phyloP scores from a whole-genome alignment of 768 basidiomycete genomes.

The Cantharellus cinnabarinus region DNA sequence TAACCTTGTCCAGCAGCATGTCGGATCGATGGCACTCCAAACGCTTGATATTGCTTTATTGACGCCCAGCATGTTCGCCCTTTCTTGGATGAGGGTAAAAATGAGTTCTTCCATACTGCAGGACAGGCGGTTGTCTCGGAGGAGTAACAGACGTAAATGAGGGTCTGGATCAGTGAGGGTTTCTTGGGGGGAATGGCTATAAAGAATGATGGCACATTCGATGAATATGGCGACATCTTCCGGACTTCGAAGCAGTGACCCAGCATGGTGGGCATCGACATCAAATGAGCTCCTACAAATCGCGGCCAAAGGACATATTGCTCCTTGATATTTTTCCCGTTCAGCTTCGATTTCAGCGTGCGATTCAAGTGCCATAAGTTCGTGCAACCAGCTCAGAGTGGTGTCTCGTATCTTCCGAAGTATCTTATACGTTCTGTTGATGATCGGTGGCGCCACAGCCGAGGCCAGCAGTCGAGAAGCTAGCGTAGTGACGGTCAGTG shows the following conservation, averaged over 20 bases:
- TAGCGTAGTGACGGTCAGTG: neutral
- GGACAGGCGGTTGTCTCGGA: too few relatives aligned
- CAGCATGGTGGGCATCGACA: conserved; percentile 13
- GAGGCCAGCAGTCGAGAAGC: neutral
- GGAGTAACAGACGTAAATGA: too few relatives aligned
- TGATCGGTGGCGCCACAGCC: conserved; percentile 3
- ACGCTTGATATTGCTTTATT: too few relatives aligned
- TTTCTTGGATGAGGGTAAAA: too few relatives aligned
- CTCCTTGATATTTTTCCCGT: conserved; percentile 10
- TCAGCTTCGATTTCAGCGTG: conserved; percentile 6
- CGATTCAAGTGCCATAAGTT: conserved; percentile 15
- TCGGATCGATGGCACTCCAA: too few relatives aligned
- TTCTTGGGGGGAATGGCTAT: conserved; percentile 9
- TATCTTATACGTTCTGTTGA: conserved; percentile 11
- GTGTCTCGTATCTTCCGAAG: conserved; percentile 17
- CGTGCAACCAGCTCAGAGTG: conserved; percentile 19
- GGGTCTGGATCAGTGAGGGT: too few relatives aligned
- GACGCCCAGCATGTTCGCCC: too few relatives aligned
- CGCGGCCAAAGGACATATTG: conserved; percentile 19
- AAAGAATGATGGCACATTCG: conserved; percentile 17
- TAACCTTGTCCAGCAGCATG: neutral
- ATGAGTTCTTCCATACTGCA: too few relatives aligned
- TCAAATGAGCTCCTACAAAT: conserved; percentile 24
- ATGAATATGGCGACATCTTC: conserved; percentile 16
- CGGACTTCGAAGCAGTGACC: conserved; percentile 10